Evolutionary conservation across 345 rosid genomes (phyloP).

Genomic region (Atalantia buxifolia): DNA sequence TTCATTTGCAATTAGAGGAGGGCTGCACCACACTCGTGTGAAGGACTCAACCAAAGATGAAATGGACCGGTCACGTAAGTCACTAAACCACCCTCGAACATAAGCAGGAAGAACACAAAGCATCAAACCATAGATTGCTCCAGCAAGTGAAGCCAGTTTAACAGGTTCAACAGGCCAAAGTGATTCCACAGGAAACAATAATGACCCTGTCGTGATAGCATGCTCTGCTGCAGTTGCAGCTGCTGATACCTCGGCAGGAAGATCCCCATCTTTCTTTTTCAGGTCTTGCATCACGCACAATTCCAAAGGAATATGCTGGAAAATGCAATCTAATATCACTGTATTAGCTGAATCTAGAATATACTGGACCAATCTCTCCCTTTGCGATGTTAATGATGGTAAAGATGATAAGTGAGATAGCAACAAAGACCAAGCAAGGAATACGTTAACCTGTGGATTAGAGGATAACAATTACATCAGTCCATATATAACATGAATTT

Average conservation of each 20-base stretch:
- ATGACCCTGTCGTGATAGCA: conserved; percentile 65
- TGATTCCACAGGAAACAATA: conserved; percentile 65
- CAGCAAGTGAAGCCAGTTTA: conserved; percentile 80
- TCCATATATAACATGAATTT: background rate
- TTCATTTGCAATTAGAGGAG: conserved; percentile 70
- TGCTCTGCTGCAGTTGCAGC: conserved; percentile 68
- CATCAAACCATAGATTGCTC: conserved; percentile 83
- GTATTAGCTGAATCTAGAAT: conserved; percentile 64
- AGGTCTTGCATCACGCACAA: conserved; percentile 45
- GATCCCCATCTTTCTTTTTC: conserved; percentile 70
- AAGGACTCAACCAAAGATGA: conserved; percentile 70
- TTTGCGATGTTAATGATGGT: conserved; percentile 56
- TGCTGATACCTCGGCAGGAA: conserved; percentile 47
- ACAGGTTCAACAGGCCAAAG: conserved; percentile 72
- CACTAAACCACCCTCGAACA: conserved; percentile 87
- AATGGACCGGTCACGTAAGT: conserved; percentile 76
- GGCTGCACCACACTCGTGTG: conserved; percentile 94
- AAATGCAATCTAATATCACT: conserved; percentile 74
- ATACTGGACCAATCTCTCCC: conserved; percentile 77
- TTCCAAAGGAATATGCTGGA: conserved; percentile 86
- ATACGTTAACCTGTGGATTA: conserved; percentile 61
- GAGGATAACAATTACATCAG: conserved; percentile 11
- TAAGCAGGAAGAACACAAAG: conserved; percentile 89
- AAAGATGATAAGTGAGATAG: conserved; percentile 71
- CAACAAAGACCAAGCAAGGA: conserved; percentile 86